These are phyloP conservation scores for Cyberlindnera veronae DNA, from an alignment of 805 yeast genomes.

Conservation along the genomic window DNA sequence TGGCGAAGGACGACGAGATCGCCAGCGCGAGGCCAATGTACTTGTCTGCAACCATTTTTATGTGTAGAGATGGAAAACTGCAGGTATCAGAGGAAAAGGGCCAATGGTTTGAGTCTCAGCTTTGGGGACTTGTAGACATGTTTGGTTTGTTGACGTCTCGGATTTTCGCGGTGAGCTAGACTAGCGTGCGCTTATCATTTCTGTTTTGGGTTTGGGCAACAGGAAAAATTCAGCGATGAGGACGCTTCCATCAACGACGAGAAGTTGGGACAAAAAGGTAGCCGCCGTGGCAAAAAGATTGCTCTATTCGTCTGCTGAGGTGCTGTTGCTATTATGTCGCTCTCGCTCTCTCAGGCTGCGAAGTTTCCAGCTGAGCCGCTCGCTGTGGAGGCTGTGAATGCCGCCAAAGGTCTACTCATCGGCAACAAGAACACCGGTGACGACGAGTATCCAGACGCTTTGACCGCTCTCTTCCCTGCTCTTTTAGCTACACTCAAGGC, in stretches of 20 bases:
- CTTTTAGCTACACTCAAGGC: slow-evolving; percentile 32
- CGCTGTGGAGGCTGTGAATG: slow-evolving; percentile 5
- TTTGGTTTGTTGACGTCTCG: slow-evolving; percentile 9
- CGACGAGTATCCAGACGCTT: slow-evolving; percentile 11
- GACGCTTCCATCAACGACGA: too few relatives aligned
- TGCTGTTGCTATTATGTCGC: background rate
- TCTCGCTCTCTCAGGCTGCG: slow-evolving; percentile 1
- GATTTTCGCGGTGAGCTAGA: background rate
- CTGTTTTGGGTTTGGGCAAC: background rate
- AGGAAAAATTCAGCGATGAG: slow-evolving; percentile 5
- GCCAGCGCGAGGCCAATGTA: slow-evolving; percentile 88
- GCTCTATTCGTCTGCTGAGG: background rate
- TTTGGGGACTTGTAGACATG: too few relatives aligned
- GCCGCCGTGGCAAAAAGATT: too few relatives aligned
- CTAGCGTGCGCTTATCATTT: slow-evolving; percentile 3
- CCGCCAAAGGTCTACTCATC: slow-evolving; percentile 17
- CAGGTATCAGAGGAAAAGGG: background rate
- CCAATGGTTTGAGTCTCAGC: background rate
- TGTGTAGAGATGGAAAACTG: background rate
- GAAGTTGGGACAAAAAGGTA: too few relatives aligned
- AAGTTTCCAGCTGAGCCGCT: slow-evolving; percentile 4
- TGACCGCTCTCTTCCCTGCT: slow-evolving; percentile 23
- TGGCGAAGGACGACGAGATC: slow-evolving; percentile 81
- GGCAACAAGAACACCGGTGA: slow-evolving; percentile 15
- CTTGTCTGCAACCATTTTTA: slow-evolving; percentile 60